Conservation (phyloP, 306 rosid genomes). For the Bauhinia variegata region DNA sequence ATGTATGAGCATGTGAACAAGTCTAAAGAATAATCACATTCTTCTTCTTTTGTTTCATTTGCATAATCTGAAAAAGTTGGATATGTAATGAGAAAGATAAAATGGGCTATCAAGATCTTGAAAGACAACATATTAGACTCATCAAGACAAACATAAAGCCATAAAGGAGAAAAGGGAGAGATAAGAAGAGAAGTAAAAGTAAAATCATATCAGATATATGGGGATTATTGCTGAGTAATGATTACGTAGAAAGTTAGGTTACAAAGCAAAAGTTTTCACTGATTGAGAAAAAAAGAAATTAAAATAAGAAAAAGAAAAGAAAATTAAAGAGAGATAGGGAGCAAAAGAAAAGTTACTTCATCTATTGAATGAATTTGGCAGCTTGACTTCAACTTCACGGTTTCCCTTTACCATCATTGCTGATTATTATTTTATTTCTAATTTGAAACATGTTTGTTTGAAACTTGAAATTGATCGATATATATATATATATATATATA, state of each 20-base stretch:
- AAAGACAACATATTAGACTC: constrained; percentile 45
- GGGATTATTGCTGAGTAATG: constrained; percentile 63
- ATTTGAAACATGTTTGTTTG: too few relatives aligned
- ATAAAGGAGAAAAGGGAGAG: constrained; percentile 42
- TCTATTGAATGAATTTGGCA: constrained; percentile 29
- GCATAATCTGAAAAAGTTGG: constrained; percentile 43
- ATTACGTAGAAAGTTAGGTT: constrained; percentile 64
- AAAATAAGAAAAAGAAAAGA: constrained; percentile 20
- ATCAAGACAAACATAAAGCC: constrained; percentile 47
- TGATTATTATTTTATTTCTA: too few relatives aligned
- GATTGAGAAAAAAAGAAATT: constrained; percentile 35
- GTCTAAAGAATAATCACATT: constrained; percentile 37
- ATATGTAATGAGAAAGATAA: constrained; percentile 52
- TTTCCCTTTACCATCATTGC: constrained; percentile 10
- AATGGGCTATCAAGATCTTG: constrained; percentile 39
- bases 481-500: too few relatives aligned
- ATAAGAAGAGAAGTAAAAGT: constrained; percentile 42
- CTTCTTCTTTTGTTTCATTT: constrained; percentile 42
- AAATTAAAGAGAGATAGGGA: constrained; percentile 30
- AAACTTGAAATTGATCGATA: too few relatives aligned
- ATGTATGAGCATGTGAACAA: constrained; percentile 32
- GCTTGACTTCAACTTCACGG: constrained; percentile 40
- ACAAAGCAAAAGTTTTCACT: constrained; percentile 50
- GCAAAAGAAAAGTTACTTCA: constrained; percentile 36
- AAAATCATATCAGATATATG: constrained; percentile 35